phyloP scores from a whole-genome alignment of 2,329 filamentous ascomycete genomes.

The Aspergillus tanneri region DNA sequence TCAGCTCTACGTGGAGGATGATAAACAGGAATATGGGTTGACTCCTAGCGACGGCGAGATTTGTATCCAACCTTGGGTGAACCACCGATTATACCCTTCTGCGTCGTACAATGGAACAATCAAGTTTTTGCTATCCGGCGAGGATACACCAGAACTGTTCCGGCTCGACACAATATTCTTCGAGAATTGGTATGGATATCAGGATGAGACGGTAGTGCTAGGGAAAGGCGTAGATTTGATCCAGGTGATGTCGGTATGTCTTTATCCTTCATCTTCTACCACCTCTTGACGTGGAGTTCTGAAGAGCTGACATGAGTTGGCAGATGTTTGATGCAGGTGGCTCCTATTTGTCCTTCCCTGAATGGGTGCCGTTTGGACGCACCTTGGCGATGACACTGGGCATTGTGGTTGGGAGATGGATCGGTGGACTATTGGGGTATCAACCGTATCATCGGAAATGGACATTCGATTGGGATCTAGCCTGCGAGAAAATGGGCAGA shows the following conservation, averaged over 20 bases:
- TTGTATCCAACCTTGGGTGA: background rate
- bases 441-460: constrained; percentile 15
- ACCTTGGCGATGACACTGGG: background rate
- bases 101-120: background rate
- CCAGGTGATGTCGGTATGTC: constrained; percentile 1
- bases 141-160: background rate
- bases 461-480: constrained; percentile 14
- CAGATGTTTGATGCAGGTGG: background rate
- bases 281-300: background rate
- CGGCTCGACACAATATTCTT: constrained; percentile 1
- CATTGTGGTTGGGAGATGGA: constrained; percentile 1
- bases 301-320: background rate
- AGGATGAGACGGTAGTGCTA: background rate
- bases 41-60: background rate
- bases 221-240: background rate
- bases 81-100: background rate
- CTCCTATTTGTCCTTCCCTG: background rate
- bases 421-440: constrained; percentile 8
- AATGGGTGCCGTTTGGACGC: background rate
- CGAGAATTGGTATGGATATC: constrained; percentile 1
- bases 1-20: background rate
- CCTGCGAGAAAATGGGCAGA: constrained; percentile 11
- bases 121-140: background rate
- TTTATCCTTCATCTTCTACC: background rate
- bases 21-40: background rate